Percentiles rank a stretch among this genome's conserved stretches.
phyloP scores from a whole-genome alignment of 2,329 filamentous ascomycete genomes.

The Aspergillus sp. region DNA sequence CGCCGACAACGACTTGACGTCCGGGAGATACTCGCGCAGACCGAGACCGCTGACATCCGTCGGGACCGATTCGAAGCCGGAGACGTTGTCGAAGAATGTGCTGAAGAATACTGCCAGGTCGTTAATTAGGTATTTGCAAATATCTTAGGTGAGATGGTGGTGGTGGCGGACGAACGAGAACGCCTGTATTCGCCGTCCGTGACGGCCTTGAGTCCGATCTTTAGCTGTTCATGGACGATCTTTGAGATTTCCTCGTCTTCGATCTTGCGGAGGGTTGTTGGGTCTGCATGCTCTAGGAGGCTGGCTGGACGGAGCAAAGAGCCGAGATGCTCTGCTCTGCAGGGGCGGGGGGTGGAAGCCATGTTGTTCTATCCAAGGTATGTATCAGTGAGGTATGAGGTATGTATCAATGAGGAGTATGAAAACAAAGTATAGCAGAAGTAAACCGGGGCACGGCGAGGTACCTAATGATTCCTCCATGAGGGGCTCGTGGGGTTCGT shows the following conservation, averaged over 20 bases:
- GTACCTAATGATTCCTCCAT: no score
- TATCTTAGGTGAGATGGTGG: no score
- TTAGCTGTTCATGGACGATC: slow-evolving; percentile 64
- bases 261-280: slow-evolving; percentile 58
- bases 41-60: no score
- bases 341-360: slow-evolving; percentile 52
- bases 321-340: slow-evolving; percentile 69
- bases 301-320: slow-evolving; percentile 66
- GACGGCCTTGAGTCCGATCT: slow-evolving; percentile 63
- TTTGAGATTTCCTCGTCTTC: slow-evolving; percentile 67
- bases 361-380: no score
- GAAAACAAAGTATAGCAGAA: no score
- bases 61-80: no score
- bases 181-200: slow-evolving; percentile 67
- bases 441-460: no score
- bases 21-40: no score
- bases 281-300: slow-evolving; percentile 56
- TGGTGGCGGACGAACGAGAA: slow-evolving; percentile 9
- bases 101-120: slow-evolving; percentile 52
- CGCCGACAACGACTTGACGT: slow-evolving; percentile 54
- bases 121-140: no score
- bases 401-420: no score
- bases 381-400: no score
- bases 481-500: no score
- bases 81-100: slow-evolving; percentile 55